A percentile compares a stretch with the other conserved stretches of the same genome.
phyloP scores from a whole-genome alignment of 1,284 basidiomycete genomes.

The Sporisorium graminicola region DNA sequence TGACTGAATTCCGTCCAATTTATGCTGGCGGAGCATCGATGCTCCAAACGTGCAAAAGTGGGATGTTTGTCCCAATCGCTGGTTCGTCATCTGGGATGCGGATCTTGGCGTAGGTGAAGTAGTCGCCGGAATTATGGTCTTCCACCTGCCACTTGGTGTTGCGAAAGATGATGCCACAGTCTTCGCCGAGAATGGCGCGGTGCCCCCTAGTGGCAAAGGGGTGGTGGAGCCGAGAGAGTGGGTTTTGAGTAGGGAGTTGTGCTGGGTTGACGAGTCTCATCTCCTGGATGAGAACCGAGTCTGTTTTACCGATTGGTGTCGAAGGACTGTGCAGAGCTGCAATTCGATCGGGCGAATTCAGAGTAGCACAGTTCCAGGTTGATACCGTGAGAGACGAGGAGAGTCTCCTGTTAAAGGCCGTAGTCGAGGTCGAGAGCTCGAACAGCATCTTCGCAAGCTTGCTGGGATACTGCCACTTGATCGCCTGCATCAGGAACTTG shows the following conservation, averaged over 20 bases:
- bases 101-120: background rate
- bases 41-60: background rate
- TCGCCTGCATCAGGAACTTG: background rate
- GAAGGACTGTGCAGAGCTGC: background rate
- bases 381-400: background rate
- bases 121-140: background rate
- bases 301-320: background rate
- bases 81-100: background rate
- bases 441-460: background rate
- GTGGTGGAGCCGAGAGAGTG: background rate
- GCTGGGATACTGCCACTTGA: background rate
- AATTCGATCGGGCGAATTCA: background rate
- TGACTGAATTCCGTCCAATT: no score
- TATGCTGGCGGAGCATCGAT: background rate
- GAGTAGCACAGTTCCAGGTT: background rate
- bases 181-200: background rate
- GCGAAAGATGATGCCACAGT: background rate
- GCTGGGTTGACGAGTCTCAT: background rate
- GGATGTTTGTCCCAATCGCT: background rate
- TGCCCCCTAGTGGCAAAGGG: background rate
- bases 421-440: background rate
- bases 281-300: background rate
- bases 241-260: background rate
- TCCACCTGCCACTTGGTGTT: background rate
- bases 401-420: background rate